Conservation (phyloP, 2,329 filamentous ascomycete genomes). For the Tothia fuscella region DNA sequence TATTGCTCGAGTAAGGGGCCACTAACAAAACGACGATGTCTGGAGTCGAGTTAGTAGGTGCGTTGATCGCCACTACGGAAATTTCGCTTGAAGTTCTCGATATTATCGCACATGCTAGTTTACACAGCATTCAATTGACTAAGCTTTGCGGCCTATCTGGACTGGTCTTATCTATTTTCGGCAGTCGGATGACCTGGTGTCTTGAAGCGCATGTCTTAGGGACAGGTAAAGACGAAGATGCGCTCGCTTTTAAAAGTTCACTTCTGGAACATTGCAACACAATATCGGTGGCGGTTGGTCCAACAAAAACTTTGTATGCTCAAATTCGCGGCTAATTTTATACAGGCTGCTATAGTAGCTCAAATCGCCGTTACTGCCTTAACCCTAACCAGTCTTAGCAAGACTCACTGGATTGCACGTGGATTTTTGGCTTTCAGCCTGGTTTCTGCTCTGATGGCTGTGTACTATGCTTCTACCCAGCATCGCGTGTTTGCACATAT, state of each 20-base stretch:
- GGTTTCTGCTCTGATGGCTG: neutral
- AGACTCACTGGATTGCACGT: neutral
- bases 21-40: too few relatives aligned
- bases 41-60: too few relatives aligned
- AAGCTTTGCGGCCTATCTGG: neutral
- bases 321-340: too few relatives aligned
- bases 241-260: neutral
- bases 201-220: neutral
- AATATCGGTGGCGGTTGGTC: neutral
- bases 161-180: neutral
- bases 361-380: neutral
- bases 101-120: too few relatives aligned
- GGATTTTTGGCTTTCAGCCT: neutral
- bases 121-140: too few relatives aligned
- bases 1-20: too few relatives aligned
- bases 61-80: too few relatives aligned
- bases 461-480: constrained; percentile 1
- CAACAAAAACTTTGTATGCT: neutral
- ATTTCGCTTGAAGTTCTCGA: too few relatives aligned
- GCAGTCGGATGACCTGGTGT: neutral
- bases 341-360: neutral
- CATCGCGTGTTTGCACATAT: neutral
- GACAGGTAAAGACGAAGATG: neutral
- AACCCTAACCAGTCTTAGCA: neutral
- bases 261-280: neutral